Percentiles rank a stretch among this genome's conserved stretches.
Conservation (phyloP, 441 rosid genomes). For the Theobroma grandiflorum region DNA sequence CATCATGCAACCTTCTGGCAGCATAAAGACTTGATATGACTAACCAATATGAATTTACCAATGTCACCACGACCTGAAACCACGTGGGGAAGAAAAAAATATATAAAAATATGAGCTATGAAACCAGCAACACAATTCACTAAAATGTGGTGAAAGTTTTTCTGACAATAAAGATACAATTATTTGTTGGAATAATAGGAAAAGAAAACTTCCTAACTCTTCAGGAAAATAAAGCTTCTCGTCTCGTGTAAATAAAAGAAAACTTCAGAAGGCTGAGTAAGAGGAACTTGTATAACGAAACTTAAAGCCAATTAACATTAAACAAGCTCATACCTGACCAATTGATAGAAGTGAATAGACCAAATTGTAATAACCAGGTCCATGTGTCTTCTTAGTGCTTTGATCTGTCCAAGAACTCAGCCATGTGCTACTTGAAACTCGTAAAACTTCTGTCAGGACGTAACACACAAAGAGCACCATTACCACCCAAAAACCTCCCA, state of each 20-base stretch:
- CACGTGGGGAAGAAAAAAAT: slow-evolving; percentile 13
- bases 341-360: slow-evolving; percentile 79
- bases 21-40: slow-evolving; percentile 89
- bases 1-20: slow-evolving; percentile 88
- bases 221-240: neutral
- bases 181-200: neutral
- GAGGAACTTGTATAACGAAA: neutral
- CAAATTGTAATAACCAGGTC: slow-evolving; percentile 78
- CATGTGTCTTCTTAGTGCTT: slow-evolving; percentile 59
- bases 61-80: slow-evolving; percentile 82
- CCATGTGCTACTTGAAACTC: slow-evolving; percentile 98
- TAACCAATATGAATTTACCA: slow-evolving; percentile 93
- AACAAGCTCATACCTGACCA: slow-evolving; percentile 73
- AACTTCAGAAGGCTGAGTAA: slow-evolving; percentile 10
- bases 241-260: neutral
- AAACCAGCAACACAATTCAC: slow-evolving; percentile 13
- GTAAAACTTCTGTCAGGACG: slow-evolving; percentile 73
- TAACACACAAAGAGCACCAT: slow-evolving; percentile 82
- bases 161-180: slow-evolving; percentile 13
- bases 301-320: slow-evolving; percentile 3
- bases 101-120: neutral
- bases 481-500: slow-evolving; percentile 98
- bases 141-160: slow-evolving; percentile 17
- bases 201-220: slow-evolving; percentile 4
- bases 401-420: slow-evolving; percentile 97